Conservation (phyloP, 2,329 filamentous ascomycete genomes). For the Nothophoma quercina region DNA sequence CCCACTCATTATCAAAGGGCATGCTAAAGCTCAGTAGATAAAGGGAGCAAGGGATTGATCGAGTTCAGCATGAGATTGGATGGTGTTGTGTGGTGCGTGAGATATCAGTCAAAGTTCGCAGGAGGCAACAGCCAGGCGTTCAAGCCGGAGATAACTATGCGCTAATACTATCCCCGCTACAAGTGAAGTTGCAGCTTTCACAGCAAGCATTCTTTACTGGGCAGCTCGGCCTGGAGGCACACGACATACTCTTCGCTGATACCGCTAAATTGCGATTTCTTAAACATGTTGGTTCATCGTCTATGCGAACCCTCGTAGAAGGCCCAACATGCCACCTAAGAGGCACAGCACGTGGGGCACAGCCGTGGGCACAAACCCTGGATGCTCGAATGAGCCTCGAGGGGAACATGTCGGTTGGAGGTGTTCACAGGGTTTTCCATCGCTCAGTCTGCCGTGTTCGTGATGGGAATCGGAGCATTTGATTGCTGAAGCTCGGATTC, state of each 20-base stretch:
- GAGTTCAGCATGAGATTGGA: too few species aligned
- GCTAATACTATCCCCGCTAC: slow-evolving; percentile 8
- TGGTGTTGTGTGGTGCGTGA: not conserved
- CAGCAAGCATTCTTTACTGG: not conserved
- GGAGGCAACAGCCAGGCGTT: slow-evolving; percentile 15
- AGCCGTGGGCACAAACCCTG: too few species aligned
- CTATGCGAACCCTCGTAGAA: too few species aligned
- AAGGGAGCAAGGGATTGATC: not conserved
- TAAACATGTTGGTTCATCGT: too few species aligned
- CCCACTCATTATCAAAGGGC: not conserved
- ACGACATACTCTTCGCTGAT: too few species aligned
- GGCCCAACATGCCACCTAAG: too few species aligned
- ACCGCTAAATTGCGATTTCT: too few species aligned
- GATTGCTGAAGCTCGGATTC: not conserved
- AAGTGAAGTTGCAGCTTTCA: not conserved
- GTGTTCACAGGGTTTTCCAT: not conserved
- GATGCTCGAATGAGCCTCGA: too few species aligned
- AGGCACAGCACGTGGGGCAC: too few species aligned
- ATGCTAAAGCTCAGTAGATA: not conserved
- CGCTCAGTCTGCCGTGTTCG: not conserved
- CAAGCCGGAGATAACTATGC: not conserved
- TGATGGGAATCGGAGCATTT: not conserved
- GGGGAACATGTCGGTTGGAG: not conserved
- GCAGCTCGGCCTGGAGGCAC: too few species aligned
- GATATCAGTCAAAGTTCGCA: not conserved